Base-by-base conservation (phyloP, 257 asterid genomes). In the Lantana camara region DNA sequence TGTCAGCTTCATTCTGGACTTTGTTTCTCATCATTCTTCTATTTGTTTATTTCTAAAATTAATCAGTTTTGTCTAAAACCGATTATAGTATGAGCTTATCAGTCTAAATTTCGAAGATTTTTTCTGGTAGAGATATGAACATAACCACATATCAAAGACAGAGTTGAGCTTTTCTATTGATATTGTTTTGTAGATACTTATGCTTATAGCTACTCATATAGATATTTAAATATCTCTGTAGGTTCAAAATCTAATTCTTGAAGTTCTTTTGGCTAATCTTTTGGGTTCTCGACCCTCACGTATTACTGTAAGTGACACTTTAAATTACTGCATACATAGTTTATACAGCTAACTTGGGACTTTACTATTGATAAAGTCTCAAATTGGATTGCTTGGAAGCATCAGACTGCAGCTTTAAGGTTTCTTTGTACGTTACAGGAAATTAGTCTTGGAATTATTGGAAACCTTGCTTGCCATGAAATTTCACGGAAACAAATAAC, bases 381-480 rank as follows among this genome's bases (percentile, higher is more conserved):
- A 32, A 14, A 34, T 37, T 30, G 14, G 22, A 44, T 57, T 64
- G 7, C 70, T 54, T 30, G 45, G 61, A 34, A 37, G 32, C 50
- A 44, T 17, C 49, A 51, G 29, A 57, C 19, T 20, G 41, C 27
- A 16, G 34, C 37, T 60, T 44, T 52, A 20, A 69, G 46, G 24
- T 49, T 71, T 44, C 16, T 21, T 74, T 23, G n/a, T n/a, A 49
- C 64, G 68, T 71, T 51, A 37, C 86, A 94, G 99, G 99, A 94
- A 82, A 90, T 90, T 66, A 68, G 83, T 77, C 95, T 94, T 50
- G 99, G 99, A 68, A 90, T 94, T 30, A 80, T 88, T 50, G 97
- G 96, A 56, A 94, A 90, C 77, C 85, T 90, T 55, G 90, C 97
- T 74, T 94, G 99, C 86, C 96, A 94, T 81, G 96, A 88, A 59